These are phyloP conservation scores for Zymoseptoria passerinii DNA, from an alignment of 2,329 filamentous ascomycete species.

Conservation along the genomic window DNA sequence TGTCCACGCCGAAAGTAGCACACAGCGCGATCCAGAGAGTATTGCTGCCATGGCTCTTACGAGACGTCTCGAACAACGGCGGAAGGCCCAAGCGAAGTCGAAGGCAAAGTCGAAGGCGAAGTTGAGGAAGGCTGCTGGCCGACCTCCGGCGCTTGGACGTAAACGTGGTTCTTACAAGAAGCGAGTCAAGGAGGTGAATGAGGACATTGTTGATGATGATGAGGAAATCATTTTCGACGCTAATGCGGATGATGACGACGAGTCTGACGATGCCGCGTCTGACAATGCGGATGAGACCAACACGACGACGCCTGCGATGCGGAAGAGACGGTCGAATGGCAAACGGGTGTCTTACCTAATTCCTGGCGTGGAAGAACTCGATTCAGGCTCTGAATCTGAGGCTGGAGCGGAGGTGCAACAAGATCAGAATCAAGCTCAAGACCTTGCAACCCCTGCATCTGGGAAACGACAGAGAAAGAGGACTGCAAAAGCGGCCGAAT, in stretches of 20 bases:
- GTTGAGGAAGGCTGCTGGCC: neutral
- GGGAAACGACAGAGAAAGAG: neutral
- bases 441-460: neutral
- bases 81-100: neutral
- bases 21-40: constrained; percentile 5
- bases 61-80: neutral
- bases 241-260: constrained; percentile 4
- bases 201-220: neutral
- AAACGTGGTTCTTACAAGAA: neutral
- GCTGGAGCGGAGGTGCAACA: neutral
- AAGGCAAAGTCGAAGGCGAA: neutral
- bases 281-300: constrained; percentile 1
- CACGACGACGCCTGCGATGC: neutral
- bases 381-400: neutral
- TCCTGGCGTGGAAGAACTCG: neutral
- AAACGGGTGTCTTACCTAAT: neutral
- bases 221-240: constrained; percentile 1
- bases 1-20: neutral
- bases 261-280: constrained; percentile 2
- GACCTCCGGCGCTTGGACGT: neutral
- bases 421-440: neutral
- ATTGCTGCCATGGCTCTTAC: neutral
- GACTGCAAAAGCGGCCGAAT: neutral
- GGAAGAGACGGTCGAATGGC: neutral
- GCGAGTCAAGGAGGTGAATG: constrained; percentile 3